A percentile compares a stretch with the other conserved stretches of the same genome.
Conservation (phyloP, 805 yeast species). For the Starmerella davenportii region DNA sequence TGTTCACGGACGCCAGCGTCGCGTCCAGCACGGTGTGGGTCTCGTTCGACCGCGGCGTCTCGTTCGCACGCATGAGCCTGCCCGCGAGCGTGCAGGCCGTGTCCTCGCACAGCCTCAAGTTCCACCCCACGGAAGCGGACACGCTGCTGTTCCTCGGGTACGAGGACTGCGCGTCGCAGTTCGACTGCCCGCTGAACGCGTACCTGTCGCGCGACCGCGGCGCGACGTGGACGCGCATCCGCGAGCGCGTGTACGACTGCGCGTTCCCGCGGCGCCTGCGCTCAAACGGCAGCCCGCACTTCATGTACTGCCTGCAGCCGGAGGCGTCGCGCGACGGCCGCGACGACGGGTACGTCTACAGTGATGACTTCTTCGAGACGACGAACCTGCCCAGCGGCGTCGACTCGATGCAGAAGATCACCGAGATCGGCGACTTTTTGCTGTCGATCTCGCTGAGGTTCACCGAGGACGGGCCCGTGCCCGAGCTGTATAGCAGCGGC, state of each 20-base stretch:
- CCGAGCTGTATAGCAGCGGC: constrained; percentile 55
- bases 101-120: constrained; percentile 27
- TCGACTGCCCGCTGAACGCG: constrained; percentile 26
- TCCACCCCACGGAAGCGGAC: constrained; percentile 38
- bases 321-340: background rate
- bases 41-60: constrained; percentile 51
- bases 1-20: constrained; percentile 35
- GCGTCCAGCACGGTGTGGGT: constrained; percentile 32
- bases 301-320: constrained; percentile 37
- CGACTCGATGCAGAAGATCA: background rate
- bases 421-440: background rate
- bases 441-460: background rate
- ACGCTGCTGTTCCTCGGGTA: constrained; percentile 57
- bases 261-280: constrained; percentile 46
- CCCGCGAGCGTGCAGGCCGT: constrained; percentile 24
- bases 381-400: background rate
- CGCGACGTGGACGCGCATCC: constrained; percentile 35
- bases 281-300: constrained; percentile 28
- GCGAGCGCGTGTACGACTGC: constrained; percentile 41
- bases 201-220: constrained; percentile 47
- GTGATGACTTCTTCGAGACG: background rate
- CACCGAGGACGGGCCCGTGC: constrained; percentile 25
- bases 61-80: constrained; percentile 31
- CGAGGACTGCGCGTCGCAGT: constrained; percentile 35
- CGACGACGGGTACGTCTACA: background rate